A percentile compares a stretch with the other conserved stretches of the same genome.
These are phyloP conservation scores for Epichloe aotearoae DNA, from an alignment of 2,329 filamentous ascomycete species.

Conservation along the genomic window DNA sequence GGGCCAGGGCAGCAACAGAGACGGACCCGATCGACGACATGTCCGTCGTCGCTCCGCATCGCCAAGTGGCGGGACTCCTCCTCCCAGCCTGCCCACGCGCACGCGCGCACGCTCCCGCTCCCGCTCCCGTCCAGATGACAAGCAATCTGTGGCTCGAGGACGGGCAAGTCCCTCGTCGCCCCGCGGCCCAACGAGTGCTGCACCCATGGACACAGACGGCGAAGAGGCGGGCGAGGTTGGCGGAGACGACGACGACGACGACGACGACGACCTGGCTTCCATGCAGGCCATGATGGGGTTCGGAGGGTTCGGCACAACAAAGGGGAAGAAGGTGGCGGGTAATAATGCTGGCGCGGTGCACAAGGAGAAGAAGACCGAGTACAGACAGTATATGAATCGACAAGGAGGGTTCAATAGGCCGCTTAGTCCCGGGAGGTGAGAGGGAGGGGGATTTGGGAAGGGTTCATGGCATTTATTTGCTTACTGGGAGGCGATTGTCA, in stretches of 20 bases:
- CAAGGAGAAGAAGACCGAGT: constrained; percentile 91
- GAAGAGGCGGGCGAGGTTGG: constrained; percentile 13
- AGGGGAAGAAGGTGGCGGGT: constrained; percentile 75
- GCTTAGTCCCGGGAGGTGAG: constrained; percentile 43
- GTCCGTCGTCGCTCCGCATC: constrained; percentile 25
- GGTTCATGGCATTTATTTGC: no score
- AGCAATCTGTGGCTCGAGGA: constrained; percentile 10
- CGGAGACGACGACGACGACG: constrained; percentile 29
- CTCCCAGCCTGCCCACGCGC: constrained; percentile 20
- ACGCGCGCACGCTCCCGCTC: constrained; percentile 16
- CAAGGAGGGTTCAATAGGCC: constrained; percentile 72
- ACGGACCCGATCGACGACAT: constrained; percentile 13
- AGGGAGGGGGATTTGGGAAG: no score
- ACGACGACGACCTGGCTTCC: constrained; percentile 52
- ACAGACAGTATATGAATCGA: constrained; percentile 93
- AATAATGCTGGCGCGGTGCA: constrained; percentile 73
- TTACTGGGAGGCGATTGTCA: no score
- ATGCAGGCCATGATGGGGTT: constrained; percentile 91
- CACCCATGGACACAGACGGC: constrained; percentile 18
- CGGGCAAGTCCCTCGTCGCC: constrained; percentile 9
- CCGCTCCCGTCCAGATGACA: constrained; percentile 16
- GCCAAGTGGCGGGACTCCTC: constrained; percentile 14
- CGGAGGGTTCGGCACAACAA: constrained; percentile 70
- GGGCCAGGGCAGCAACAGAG: constrained; percentile 11
- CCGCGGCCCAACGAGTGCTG: constrained; percentile 2